Evolutionary conservation across 108 stramenopile genomes (phyloP), one percentile per base, ranked within the genome.

Genomic region (Tribonema minus): DNA sequence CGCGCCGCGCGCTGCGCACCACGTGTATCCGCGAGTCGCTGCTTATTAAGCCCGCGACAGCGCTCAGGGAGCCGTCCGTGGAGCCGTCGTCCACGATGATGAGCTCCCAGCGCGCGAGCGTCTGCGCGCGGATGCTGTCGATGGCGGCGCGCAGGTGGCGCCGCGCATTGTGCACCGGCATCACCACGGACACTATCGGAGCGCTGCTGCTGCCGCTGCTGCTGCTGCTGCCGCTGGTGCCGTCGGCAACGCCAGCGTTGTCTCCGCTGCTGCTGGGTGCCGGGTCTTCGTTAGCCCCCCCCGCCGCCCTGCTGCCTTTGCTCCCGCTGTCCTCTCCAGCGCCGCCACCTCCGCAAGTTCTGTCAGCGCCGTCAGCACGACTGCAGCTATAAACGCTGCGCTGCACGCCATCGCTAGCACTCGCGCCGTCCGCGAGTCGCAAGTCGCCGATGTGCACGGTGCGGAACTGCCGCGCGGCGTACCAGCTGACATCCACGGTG

Each of bases 11-110:
- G 25, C 66, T 63, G 41, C 68, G 67, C 31, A 79, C 58, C 20
- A 54, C 15, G 15, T 15, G 15, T 15, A 54, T 54, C 15, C 46
- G 46, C 9, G 15, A 15, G 46, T 54, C 46, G 20, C 46, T 54
- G 46, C 20, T 9, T 20, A 54, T 20, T 15, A 54, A 20, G 46
- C 20, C 46, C 9, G 15, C 20, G 46, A 54, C 20, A 20, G 15
- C 9, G 15, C 20, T 9, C 58, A 79, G 64, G 25, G 68, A 60
- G 58, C 68, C 68, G 36, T 79, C 77, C 15, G 26, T 36, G 6
- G 77, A 79, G 7, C 77, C 77, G 29, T 79, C 77, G 59, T 79
- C 77, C 3, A 79, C 39, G 34, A 79, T 39, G 26, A 79, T 58
- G 27, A 79, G 77, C 41, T 79, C 77, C 7, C 46, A 4, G 5